phyloP scores from a whole-genome alignment of 169 alveolate species.

The Eimeria mitis region DNA sequence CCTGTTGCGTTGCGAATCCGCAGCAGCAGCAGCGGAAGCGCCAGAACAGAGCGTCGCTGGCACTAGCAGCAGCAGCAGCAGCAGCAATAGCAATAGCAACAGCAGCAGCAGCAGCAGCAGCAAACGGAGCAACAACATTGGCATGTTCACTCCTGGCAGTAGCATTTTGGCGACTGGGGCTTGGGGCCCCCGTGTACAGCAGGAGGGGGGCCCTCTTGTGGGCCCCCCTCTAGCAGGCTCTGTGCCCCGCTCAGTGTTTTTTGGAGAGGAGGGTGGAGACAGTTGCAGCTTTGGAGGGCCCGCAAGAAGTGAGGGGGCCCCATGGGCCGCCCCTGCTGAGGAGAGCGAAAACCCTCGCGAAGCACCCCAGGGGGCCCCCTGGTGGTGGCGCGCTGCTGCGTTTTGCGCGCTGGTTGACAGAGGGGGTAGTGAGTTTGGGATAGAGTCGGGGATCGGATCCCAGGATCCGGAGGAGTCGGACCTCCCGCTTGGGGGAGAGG shows the following conservation, averaged over 20 bases:
- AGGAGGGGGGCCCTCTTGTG: conserved; percentile 18
- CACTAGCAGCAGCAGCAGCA: conserved; percentile 34
- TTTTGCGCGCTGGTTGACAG: neutral
- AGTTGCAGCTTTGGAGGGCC: neutral
- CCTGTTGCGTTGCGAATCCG: neutral
- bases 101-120: conserved; percentile 27
- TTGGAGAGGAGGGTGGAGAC: neutral
- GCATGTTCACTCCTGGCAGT: neutral
- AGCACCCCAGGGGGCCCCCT: conserved; percentile 18
- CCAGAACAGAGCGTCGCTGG: neutral
- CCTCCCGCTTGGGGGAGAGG: conserved; percentile 27
- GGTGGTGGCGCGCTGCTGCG: conserved; percentile 39
- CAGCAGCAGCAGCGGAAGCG: conserved; percentile 22
- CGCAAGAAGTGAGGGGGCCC: neutral
- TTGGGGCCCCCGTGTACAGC: neutral
- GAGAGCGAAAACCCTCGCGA: neutral
- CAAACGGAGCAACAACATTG: conserved; percentile 1
- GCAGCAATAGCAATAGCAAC: neutral
- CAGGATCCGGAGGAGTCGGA: conserved; percentile 5
- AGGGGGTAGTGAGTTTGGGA: neutral
- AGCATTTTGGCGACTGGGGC: neutral
- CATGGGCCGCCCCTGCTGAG: neutral
- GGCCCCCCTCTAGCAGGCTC: neutral
- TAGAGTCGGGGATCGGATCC: neutral
- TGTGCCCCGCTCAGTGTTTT: neutral